Percentiles rank a stretch among this genome's conserved stretches.
Evolutionary conservation across 2,329 filamentous ascomycete genomes (phyloP).

Genomic region (Raffaelea albimanens): DNA sequence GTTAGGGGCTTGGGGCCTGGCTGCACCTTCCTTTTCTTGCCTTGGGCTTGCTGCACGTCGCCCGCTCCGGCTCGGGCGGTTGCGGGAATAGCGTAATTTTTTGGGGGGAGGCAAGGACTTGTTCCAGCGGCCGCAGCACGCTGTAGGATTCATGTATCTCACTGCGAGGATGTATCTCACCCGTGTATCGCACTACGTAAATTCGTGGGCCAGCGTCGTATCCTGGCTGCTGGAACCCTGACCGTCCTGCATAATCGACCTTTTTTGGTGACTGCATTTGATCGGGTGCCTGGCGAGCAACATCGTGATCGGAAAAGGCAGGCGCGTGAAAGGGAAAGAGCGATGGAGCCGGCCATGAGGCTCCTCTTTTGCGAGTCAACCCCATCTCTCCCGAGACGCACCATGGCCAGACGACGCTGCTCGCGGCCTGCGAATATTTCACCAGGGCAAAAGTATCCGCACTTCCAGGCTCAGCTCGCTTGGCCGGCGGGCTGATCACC

Average conservation of each 20-base stretch:
- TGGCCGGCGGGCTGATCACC: neutral
- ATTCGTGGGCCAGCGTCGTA: conserved; percentile 18
- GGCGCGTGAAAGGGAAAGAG: neutral
- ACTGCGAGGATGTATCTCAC: neutral
- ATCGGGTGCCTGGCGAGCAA: neutral
- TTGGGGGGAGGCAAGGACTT: too few relatives aligned
- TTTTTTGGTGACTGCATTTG: too few relatives aligned
- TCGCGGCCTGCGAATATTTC: too few relatives aligned
- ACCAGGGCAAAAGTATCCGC: too few relatives aligned
- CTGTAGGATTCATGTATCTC: too few relatives aligned
- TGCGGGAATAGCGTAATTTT: conserved; percentile 1
- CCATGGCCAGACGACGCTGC: too few relatives aligned
- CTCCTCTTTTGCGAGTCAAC: too few relatives aligned
- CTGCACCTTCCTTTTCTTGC: too few relatives aligned
- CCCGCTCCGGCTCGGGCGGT: conserved; percentile 8
- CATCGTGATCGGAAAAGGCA: neutral
- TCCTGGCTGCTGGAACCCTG: conserved; percentile 4
- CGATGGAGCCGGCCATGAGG: too few relatives aligned
- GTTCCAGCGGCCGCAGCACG: too few relatives aligned
- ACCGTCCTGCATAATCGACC: neutral
- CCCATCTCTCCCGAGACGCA: too few relatives aligned
- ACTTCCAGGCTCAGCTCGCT: neutral
- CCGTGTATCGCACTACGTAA: neutral
- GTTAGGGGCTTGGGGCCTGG: too few relatives aligned
- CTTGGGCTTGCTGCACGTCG: neutral